Evolutionary conservation across 345 rosid species (phyloP).

Genomic region (Populus nigra): DNA sequence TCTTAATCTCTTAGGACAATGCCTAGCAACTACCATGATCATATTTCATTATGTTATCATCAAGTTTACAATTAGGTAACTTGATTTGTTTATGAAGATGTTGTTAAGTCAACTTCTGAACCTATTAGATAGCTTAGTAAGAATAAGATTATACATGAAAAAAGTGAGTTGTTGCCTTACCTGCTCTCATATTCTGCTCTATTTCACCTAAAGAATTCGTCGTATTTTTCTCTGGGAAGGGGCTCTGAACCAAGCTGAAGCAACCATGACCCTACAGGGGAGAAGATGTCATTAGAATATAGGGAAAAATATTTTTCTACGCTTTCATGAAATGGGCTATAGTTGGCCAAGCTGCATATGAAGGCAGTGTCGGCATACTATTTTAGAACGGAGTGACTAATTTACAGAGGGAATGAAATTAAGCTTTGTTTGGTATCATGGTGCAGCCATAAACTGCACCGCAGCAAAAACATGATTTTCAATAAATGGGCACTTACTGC

Average conservation of each 20-base stretch:
- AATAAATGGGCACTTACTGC: no score
- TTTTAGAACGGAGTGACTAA: no score
- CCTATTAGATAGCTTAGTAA: neutral
- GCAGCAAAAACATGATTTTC: no score
- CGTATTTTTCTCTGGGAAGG: no score
- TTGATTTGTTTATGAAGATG: neutral
- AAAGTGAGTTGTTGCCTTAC: neutral
- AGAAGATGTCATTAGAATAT: neutral
- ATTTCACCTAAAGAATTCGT: neutral
- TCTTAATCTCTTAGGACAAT: neutral
- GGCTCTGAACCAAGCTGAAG: neutral
- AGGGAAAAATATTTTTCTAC: neutral
- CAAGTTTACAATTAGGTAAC: neutral
- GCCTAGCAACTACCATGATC: neutral
- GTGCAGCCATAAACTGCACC: no score
- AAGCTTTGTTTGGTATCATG: no score
- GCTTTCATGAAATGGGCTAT: neutral
- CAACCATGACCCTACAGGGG: neutral
- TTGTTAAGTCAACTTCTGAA: neutral
- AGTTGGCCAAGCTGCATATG: no score
- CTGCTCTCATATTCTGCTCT: neutral
- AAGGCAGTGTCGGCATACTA: no score
- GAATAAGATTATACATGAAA: neutral
- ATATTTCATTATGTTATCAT: neutral
- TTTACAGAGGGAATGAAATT: no score